Base-by-base conservation (phyloP, 2,329 filamentous ascomycete genomes). In the Orbilia ellipsospora region DNA sequence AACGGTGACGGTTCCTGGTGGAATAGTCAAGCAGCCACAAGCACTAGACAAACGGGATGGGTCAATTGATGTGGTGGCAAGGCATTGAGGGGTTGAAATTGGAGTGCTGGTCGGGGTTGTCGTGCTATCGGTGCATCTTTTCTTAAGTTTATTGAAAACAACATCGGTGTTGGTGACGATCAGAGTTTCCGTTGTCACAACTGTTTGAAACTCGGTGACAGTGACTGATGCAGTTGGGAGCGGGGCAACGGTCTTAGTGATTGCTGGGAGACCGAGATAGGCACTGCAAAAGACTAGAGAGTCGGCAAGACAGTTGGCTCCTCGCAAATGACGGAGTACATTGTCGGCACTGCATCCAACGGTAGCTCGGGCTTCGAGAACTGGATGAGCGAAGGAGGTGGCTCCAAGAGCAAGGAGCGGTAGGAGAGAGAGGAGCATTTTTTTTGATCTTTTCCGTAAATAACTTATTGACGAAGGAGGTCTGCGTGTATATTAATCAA, bases 341-440 rank as follows among this genome's bases (percentile, higher is more conserved):
- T 75, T 75, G 50, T 75, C 64, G 7, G 72, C 72, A 65, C 69
- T 75, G 26, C 72, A 75, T n/a, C 70, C 63, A 31, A 31, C 40
- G 31, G 54, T 61, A 12, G 45, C 55, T 40, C 72, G 60, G 31
- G 67, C 54, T 13, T 75, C 57, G 31, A 75, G 40, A 44, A 65
- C 28, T 18, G 72, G 72, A 31, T 64, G 72, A 36, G 72, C 72
- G 26, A 65, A 54, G 2, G 72, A 55, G n/a, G 44, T 28, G 4
- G 59, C 57, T 48, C 72, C 72, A 16, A 75, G 59, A 63, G 64
- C 52, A 51, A 75, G 59, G 2, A 75, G 4, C 36, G 72, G 45
- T 10, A 75, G 44, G 31, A 65, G 45, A 20, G 64, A 69, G 36
- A 69, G 52, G 8, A 69, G 42, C 72, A 75, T 75, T 31, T 68